phyloP scores from a whole-genome alignment of 2,329 filamentous ascomycete species.

The Elsinoe batatas region DNA sequence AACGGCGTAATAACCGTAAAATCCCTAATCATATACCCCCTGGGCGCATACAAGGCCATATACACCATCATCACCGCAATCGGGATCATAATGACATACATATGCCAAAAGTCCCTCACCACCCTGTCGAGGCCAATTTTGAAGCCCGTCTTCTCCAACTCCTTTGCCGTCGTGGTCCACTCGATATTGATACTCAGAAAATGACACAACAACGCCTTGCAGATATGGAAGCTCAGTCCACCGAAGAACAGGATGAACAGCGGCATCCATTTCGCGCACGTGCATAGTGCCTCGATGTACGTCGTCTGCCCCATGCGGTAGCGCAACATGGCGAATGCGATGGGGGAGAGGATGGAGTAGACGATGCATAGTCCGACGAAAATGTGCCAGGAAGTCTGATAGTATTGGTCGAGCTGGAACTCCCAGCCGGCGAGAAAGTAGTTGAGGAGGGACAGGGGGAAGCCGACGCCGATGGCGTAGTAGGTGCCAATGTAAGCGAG shows the following conservation, averaged over 20 bases:
- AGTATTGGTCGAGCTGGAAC: slow-evolving; percentile 59
- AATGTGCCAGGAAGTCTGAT: slow-evolving; percentile 52
- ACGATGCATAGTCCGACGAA: slow-evolving; percentile 9
- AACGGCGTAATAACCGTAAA: slow-evolving; percentile 20
- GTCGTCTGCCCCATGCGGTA: slow-evolving; percentile 13
- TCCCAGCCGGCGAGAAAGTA: slow-evolving; percentile 63
- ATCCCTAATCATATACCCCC: slow-evolving; percentile 18
- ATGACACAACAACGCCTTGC: slow-evolving; percentile 9
- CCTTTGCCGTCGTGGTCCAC: slow-evolving; percentile 12
- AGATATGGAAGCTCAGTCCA: slow-evolving; percentile 9
- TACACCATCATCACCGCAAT: slow-evolving; percentile 20
- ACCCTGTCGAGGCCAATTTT: slow-evolving; percentile 18
- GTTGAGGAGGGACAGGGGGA: slow-evolving; percentile 62
- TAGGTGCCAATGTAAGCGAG: slow-evolving; percentile 71
- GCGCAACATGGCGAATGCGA: slow-evolving; percentile 13
- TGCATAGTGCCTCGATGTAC: slow-evolving; percentile 11
- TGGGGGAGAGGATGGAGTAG: slow-evolving; percentile 11
- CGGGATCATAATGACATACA: slow-evolving; percentile 19
- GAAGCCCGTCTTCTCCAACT: slow-evolving; percentile 17
- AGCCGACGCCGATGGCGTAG: slow-evolving; percentile 67
- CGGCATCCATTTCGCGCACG: slow-evolving; percentile 7
- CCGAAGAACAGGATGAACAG: slow-evolving; percentile 13
- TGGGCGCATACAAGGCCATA: slow-evolving; percentile 18
- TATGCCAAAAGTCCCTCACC: slow-evolving; percentile 19
- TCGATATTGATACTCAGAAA: slow-evolving; percentile 13